Percentiles rank a stretch among this genome's conserved stretches.
Evolutionary conservation across 306 rosid genomes (phyloP).

Genomic region (Alnus glutinosa): DNA sequence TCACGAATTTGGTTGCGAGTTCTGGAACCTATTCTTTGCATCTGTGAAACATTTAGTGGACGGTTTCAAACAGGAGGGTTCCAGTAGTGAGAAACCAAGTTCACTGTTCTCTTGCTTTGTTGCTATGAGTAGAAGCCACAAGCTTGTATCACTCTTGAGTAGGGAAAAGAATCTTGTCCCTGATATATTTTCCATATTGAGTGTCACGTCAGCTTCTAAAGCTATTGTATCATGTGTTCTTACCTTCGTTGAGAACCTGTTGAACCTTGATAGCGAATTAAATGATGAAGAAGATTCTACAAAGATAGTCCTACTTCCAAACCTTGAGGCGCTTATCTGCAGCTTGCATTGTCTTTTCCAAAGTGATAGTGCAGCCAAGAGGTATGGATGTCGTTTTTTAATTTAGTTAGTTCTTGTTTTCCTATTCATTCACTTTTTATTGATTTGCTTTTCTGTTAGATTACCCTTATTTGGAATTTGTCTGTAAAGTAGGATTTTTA

Average conservation of each 20-base stretch:
- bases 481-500: conserved; percentile 1
- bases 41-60: conserved; percentile 67
- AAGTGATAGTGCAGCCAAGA: conserved; percentile 64
- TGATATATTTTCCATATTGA: conserved; percentile 74
- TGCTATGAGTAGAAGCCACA: conserved; percentile 79
- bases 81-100: conserved; percentile 93
- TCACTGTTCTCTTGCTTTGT: conserved; percentile 86
- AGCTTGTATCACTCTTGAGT: conserved; percentile 54
- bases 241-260: conserved; percentile 74
- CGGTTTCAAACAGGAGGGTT: conserved; percentile 78
- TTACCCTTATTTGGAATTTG: background rate
- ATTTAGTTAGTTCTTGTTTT: background rate
- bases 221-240: conserved; percentile 68
- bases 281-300: conserved; percentile 49
- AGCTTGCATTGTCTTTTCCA: conserved; percentile 68
- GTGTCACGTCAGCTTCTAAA: conserved; percentile 68
- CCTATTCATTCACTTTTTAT: background rate
- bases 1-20: conserved; percentile 60
- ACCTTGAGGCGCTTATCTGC: conserved; percentile 60
- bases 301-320: conserved; percentile 50
- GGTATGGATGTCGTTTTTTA: conserved; percentile 41
- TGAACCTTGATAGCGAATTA: conserved; percentile 63
- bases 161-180: conserved; percentile 70
- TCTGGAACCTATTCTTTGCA: conserved; percentile 78
- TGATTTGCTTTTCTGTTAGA: background rate